Percentiles rank a stretch among this genome's conserved stretches.
Evolutionary conservation across 768 basidiomycete species (phyloP).

Genomic region (Cyathus striatus): DNA sequence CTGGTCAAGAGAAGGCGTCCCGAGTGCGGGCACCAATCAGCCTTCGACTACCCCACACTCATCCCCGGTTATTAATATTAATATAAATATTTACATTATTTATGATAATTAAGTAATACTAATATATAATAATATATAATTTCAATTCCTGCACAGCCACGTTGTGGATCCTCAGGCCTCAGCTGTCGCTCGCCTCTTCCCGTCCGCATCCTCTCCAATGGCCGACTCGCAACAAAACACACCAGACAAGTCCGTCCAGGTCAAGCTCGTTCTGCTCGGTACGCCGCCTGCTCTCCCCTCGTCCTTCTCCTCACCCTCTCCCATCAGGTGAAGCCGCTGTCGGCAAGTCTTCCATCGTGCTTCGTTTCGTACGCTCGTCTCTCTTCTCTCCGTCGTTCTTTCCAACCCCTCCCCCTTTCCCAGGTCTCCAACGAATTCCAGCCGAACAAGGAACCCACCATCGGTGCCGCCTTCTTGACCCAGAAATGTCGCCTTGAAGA

Average conservation of each 20-base stretch:
- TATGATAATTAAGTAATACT: too few relatives aligned
- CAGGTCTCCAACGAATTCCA: constrained; percentile 98
- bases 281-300: constrained; percentile 6
- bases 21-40: too few relatives aligned
- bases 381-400: constrained; percentile 4
- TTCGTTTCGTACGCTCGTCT: constrained; percentile 72
- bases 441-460: constrained; percentile 97
- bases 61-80: too few relatives aligned
- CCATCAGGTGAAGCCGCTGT: constrained; percentile 91
- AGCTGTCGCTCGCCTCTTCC: constrained; percentile 8
- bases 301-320: constrained; percentile 5
- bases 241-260: constrained; percentile 89
- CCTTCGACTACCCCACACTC: too few relatives aligned
- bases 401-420: constrained; percentile 6
- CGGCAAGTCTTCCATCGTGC: constrained; percentile 97
- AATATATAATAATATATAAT: too few relatives aligned
- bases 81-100: too few relatives aligned
- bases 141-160: too few relatives aligned
- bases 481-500: constrained; percentile 96
- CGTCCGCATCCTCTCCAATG: constrained; percentile 9
- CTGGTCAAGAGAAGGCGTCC: too few relatives aligned
- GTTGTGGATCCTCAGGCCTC: too few relatives aligned
- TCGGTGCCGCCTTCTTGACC: constrained; percentile 93
- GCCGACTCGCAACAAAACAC: constrained; percentile 43
- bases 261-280: constrained; percentile 97